Conservation (phyloP, 2,329 filamentous ascomycete species). For the Gliomastix tumulicola region DNA sequence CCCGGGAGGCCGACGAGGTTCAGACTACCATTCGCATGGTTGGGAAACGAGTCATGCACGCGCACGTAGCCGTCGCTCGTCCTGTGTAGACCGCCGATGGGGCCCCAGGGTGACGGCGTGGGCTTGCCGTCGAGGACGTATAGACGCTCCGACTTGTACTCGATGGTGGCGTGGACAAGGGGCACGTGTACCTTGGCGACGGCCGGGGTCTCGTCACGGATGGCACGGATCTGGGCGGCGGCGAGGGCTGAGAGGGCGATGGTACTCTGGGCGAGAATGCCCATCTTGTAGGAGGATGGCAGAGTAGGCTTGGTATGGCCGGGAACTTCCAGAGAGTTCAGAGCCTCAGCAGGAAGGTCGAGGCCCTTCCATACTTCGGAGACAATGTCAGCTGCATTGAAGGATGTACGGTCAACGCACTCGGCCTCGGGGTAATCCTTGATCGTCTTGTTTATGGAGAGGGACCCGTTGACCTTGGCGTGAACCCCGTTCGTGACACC, state of each 20-base stretch:
- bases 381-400: constrained; percentile 6
- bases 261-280: constrained; percentile 41
- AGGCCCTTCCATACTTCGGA: constrained; percentile 6
- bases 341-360: constrained; percentile 4
- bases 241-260: constrained; percentile 43
- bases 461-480: too few species aligned
- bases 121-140: constrained; percentile 33
- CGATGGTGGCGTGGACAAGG: constrained; percentile 35
- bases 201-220: constrained; percentile 11
- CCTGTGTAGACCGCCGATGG: constrained; percentile 43
- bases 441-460: too few species aligned
- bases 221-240: constrained; percentile 36
- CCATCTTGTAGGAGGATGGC: constrained; percentile 48
- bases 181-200: constrained; percentile 33
- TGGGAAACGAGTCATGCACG: constrained; percentile 46
- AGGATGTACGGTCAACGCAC: not conserved
- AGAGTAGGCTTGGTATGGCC: constrained; percentile 14
- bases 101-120: constrained; percentile 23
- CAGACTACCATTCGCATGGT: constrained; percentile 37
- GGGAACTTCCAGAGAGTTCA: constrained; percentile 9
- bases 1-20: constrained; percentile 31
- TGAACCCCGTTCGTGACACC: too few species aligned
- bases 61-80: constrained; percentile 44
- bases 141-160: constrained; percentile 46
- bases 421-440: too few species aligned